phyloP scores from a whole-genome alignment of 2,329 filamentous ascomycete genomes.

The Torrubiella hemipterigena region DNA sequence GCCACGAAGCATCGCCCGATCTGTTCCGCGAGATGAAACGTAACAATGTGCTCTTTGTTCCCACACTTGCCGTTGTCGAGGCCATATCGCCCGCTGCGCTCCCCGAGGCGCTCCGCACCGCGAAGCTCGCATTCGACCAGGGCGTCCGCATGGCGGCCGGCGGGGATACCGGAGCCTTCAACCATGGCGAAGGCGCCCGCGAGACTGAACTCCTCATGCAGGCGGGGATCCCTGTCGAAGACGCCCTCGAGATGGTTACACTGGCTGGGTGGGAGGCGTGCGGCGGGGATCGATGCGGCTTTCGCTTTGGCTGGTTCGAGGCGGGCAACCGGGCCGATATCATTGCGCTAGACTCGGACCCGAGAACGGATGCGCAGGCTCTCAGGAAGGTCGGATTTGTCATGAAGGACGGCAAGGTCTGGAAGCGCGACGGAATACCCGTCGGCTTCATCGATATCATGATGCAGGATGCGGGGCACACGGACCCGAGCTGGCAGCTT shows the following conservation, averaged over 20 bases:
- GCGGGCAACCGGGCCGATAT: constrained; percentile 37
- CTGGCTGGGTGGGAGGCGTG: constrained; percentile 44
- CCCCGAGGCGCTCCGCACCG: constrained; percentile 20
- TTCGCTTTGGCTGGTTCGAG: constrained; percentile 38
- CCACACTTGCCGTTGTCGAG: constrained; percentile 36
- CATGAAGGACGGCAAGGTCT: constrained; percentile 43
- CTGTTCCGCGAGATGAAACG: constrained; percentile 30
- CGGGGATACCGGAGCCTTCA: constrained; percentile 40
- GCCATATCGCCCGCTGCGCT: constrained; percentile 14
- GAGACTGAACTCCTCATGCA: constrained; percentile 42
- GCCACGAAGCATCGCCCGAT: constrained; percentile 22
- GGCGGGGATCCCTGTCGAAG: constrained; percentile 35
- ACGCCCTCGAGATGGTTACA: constrained; percentile 36
- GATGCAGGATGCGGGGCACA: constrained; percentile 3
- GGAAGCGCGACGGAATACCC: constrained; percentile 24
- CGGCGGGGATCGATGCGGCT: constrained; percentile 36
- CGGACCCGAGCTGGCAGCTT: constrained; percentile 2
- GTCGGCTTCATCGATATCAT: constrained; percentile 6
- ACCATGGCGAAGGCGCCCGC: constrained; percentile 38
- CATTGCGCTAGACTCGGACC: constrained; percentile 33
- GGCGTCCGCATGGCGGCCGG: constrained; percentile 39
- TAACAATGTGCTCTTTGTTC: constrained; percentile 35
- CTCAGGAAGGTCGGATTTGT: constrained; percentile 39
- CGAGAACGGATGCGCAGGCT: constrained; percentile 23
- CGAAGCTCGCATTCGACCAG: constrained; percentile 29